Percentiles rank a stretch among this genome's conserved stretches.
Conservation (phyloP, 805 yeast genomes). For the Metschnikowia gelsemii region DNA sequence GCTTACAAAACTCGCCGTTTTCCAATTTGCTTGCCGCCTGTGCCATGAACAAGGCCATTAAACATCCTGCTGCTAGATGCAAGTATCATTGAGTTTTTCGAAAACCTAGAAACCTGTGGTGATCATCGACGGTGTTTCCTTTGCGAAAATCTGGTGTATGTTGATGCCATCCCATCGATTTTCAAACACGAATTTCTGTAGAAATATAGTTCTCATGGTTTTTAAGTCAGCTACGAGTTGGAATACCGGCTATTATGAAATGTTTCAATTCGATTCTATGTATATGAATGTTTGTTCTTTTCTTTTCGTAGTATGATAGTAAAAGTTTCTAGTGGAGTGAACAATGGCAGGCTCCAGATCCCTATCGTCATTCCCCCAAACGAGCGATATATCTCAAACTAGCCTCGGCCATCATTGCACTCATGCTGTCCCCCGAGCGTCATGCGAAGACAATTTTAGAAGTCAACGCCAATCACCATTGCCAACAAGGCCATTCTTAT, state of each 20-base stretch:
- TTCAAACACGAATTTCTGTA: too few species aligned
- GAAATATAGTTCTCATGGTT: too few species aligned
- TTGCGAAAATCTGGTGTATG: too few species aligned
- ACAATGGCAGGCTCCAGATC: not conserved
- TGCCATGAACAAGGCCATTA: too few species aligned
- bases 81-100: too few species aligned
- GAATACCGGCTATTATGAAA: not conserved
- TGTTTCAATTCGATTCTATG: constrained; percentile 4
- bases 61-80: too few species aligned
- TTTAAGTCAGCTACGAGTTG: too few species aligned
- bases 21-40: too few species aligned
- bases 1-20: too few species aligned
- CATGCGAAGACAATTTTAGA: constrained; percentile 33
- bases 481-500: constrained; percentile 99
- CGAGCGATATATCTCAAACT: constrained; percentile 5
- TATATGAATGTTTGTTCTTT: constrained; percentile 1
- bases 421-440: constrained; percentile 10
- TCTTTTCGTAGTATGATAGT: not conserved
- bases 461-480: constrained; percentile 95
- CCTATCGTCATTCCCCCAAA: constrained; percentile 24
- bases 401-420: not conserved
- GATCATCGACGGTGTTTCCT: too few species aligned
- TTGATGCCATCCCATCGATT: too few species aligned
- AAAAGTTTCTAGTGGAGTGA: constrained; percentile 7
- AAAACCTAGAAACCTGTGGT: too few species aligned